Conservation (phyloP, 805 yeast genomes). For the Maudiozyma pseudohumilis region DNA sequence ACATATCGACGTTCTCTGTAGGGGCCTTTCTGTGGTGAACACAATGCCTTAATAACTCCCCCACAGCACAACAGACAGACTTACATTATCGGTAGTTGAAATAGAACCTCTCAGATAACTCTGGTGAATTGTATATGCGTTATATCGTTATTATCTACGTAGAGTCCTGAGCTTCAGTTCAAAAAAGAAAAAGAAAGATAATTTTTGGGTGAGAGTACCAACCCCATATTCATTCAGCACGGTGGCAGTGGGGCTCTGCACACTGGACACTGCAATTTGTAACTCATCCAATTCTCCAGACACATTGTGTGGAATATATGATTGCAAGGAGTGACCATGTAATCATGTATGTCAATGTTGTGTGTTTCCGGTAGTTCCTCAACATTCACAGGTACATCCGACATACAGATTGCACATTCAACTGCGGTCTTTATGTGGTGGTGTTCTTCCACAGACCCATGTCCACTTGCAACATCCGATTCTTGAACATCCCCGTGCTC, state of each 20-base stretch:
- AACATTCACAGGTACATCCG: slow-evolving; percentile 36
- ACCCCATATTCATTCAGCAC: background rate
- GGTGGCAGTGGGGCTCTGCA: slow-evolving; percentile 85
- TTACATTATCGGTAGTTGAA: too few species aligned
- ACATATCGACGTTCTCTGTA: too few species aligned
- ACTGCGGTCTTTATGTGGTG: slow-evolving; percentile 28
- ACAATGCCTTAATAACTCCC: too few species aligned
- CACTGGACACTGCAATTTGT: slow-evolving; percentile 87
- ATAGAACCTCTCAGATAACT: too few species aligned
- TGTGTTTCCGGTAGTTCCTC: slow-evolving; percentile 27
- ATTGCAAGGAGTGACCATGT: slow-evolving; percentile 84
- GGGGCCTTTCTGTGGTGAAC: too few species aligned
- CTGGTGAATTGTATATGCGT: too few species aligned
- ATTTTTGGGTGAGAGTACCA: background rate
- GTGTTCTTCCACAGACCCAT: background rate
- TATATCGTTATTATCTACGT: too few species aligned
- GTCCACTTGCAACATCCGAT: background rate
- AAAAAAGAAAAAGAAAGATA: background rate
- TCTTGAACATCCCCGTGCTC: slow-evolving; percentile 20
- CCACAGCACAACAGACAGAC: too few species aligned
- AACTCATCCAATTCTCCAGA: slow-evolving; percentile 86
- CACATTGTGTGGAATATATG: slow-evolving; percentile 89
- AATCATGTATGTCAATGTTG: slow-evolving; percentile 36
- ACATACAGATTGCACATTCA: slow-evolving; percentile 90
- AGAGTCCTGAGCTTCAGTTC: too few species aligned